Evolutionary conservation across 352 stramenopile species (phyloP), one percentile per base, ranked within the genome.

Genomic region (Blastocystis sp.): DNA sequence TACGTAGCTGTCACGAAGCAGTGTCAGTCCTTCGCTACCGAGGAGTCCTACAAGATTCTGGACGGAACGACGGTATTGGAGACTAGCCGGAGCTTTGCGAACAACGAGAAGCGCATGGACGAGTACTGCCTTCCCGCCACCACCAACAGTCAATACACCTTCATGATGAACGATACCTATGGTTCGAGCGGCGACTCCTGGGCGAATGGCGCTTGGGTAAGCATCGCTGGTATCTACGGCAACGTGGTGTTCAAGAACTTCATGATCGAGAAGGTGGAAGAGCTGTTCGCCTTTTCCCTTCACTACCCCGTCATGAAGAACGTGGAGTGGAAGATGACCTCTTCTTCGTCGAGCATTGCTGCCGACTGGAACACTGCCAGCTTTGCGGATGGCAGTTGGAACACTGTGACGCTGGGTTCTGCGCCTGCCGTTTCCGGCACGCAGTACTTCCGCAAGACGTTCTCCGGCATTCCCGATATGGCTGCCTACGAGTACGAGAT

Each of bases 231-330:
- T 60, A 60, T 60, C n/a, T 61, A 78, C 31, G 67, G 31, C 21
- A 78, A 78, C 21, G 31, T 51, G 21, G 67, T 78, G 51, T 78
- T 78, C 39, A 78, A 78, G 50, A 24, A 51, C 2, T 61, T 78
- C 1, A 60, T 78, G 67, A 78, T 39, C 24, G 31, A 51, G n/a
- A 31, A 51, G 1, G n/a, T 26, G 33, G 10, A 60, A 24, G 67
- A 78, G 26, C 29, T 9, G 26, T 35, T 31, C 35, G 24, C 21
- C 50, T 59, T 78, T 24, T 45, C 67, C 1, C 67, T 78, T 21
- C 60, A 78, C 41, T 78, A 26, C 19, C 33, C 33, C 37, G 31
- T 78, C 26, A 0, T 26, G 33, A 78, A 78, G 21, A 37, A 39
- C 26, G 19, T 12, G 51, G n/a, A 33, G n/a, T 78, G 67, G 67